Conservation (phyloP, 148 eudicot species). For the Camellia lanceoleosa region DNA sequence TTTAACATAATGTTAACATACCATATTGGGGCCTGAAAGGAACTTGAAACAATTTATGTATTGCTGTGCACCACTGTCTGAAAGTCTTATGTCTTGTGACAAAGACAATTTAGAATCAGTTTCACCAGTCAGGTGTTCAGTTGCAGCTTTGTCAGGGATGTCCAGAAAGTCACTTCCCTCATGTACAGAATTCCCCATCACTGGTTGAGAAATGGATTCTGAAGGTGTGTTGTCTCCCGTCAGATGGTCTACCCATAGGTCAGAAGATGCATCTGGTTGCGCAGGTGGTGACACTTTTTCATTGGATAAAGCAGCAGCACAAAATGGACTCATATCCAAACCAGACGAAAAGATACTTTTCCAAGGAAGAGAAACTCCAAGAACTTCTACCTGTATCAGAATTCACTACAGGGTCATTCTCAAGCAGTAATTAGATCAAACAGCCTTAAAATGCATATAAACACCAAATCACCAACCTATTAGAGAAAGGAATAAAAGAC, state of each 20-base stretch:
- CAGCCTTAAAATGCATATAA: background rate
- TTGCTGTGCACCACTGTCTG: slow-evolving; percentile 49
- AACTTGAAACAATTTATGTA: slow-evolving; percentile 58
- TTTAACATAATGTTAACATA: slow-evolving; percentile 27
- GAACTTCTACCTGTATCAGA: slow-evolving; percentile 79
- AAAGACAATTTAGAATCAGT: slow-evolving; percentile 30
- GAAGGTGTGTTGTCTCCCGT: slow-evolving; percentile 58
- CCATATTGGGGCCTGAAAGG: slow-evolving; percentile 62
- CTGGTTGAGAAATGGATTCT: slow-evolving; percentile 48
- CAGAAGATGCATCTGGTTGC: slow-evolving; percentile 41
- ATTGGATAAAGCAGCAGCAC: slow-evolving; percentile 29
- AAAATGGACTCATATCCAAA: slow-evolving; percentile 36
- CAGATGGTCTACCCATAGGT: slow-evolving; percentile 69
- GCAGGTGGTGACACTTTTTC: slow-evolving; percentile 28
- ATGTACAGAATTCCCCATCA: slow-evolving; percentile 30
- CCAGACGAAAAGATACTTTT: slow-evolving; percentile 40
- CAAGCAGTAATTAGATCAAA: slow-evolving; percentile 10
- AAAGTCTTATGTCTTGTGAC: slow-evolving; percentile 29
- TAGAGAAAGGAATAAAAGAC: no score
- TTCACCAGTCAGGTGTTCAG: slow-evolving; percentile 28
- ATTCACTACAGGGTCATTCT: slow-evolving; percentile 13
- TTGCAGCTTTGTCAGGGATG: slow-evolving; percentile 45
- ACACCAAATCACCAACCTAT: background rate
- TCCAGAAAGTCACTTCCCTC: slow-evolving; percentile 48
- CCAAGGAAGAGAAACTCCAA: slow-evolving; percentile 96